Evolutionary conservation across 2,329 filamentous ascomycete species (phyloP).

Genomic region (Periconia macrospinosa): DNA sequence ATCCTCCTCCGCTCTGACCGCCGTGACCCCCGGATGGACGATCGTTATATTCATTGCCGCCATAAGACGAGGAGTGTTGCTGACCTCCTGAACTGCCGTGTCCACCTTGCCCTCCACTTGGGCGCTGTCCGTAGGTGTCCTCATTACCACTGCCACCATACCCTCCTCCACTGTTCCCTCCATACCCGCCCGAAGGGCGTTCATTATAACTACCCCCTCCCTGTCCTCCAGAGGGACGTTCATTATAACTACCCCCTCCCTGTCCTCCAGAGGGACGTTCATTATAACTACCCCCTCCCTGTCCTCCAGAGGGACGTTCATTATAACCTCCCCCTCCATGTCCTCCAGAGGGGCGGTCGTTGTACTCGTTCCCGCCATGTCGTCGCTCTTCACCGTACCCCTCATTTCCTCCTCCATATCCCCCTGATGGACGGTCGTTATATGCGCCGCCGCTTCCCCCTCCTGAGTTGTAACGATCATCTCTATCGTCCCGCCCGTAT

Average conservation of each 20-base stretch:
- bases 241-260: neutral
- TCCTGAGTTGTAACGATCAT: neutral
- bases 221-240: neutral
- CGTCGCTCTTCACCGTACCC: constrained; percentile 1
- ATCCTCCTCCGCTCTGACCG: neutral
- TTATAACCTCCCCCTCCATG: neutral
- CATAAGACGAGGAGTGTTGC: neutral
- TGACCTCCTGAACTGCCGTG: constrained; percentile 1
- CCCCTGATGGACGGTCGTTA: constrained; percentile 3
- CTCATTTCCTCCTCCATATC: constrained; percentile 6
- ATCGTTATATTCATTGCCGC: constrained; percentile 6
- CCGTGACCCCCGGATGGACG: constrained; percentile 9
- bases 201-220: constrained; percentile 20
- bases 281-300: constrained; percentile 18
- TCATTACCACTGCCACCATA: neutral
- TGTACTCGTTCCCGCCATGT: constrained; percentile 10
- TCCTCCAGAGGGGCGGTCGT: constrained; percentile 1
- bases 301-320: neutral
- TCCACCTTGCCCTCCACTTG: constrained; percentile 6
- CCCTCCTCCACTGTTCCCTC: constrained; percentile 1
- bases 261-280: neutral
- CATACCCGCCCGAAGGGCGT: constrained; percentile 9
- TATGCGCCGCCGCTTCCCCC: constrained; percentile 15
- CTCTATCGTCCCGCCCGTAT: constrained; percentile 9
- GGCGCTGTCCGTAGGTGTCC: constrained; percentile 5